phyloP scores from a whole-genome alignment of 805 yeast species.

The Starmerella bacillaris region DNA sequence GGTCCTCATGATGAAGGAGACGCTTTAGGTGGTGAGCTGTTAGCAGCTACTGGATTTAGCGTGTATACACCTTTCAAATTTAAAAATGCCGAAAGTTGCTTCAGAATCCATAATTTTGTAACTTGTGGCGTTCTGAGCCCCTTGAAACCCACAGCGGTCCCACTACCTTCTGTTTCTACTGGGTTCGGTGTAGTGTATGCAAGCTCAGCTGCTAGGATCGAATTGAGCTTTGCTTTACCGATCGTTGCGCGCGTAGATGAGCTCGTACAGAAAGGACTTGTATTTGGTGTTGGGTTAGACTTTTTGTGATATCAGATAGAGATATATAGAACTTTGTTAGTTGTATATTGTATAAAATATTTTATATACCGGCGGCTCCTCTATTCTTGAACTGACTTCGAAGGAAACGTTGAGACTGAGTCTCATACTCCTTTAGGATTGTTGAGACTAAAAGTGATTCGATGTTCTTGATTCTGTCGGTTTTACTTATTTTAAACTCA shows the following conservation, averaged over 20 bases:
- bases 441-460: too few relatives aligned
- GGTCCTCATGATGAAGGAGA: conserved; percentile 43
- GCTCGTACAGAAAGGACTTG: conserved; percentile 42
- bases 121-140: conserved; percentile 44
- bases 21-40: conserved; percentile 51
- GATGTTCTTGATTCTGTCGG: background rate
- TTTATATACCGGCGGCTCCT: too few relatives aligned
- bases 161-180: conserved; percentile 33
- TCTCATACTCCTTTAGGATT: too few relatives aligned
- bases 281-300: conserved; percentile 45
- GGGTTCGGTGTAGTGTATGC: conserved; percentile 45
- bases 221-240: conserved; percentile 47
- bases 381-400: too few relatives aligned
- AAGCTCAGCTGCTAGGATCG: conserved; percentile 51
- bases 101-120: conserved; percentile 45
- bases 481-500: conserved; percentile 35
- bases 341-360: too few relatives aligned
- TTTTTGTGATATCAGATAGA: conserved; percentile 34
- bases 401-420: too few relatives aligned
- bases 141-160: conserved; percentile 10
- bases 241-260: conserved; percentile 35
- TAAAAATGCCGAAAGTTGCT: conserved; percentile 31
- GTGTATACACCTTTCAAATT: conserved; percentile 45
- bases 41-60: conserved; percentile 38
- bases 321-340: too few relatives aligned